Conservation (phyloP, 1,139 yeast species). For the Kodamaea derodonti region DNA sequence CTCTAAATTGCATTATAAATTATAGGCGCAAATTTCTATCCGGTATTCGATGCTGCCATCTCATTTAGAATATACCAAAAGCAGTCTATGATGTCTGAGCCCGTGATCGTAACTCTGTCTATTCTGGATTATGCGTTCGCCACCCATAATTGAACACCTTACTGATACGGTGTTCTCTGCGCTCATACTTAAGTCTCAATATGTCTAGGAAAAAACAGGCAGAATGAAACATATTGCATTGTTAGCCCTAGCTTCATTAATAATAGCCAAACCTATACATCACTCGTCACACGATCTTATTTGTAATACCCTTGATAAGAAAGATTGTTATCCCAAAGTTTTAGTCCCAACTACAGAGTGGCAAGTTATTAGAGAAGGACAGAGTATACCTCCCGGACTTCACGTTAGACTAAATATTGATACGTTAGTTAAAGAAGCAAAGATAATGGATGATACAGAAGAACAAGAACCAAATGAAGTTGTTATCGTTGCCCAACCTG, state of each 20-base stretch:
- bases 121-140: no score
- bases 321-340: conserved; percentile 58
- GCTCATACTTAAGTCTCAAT: no score
- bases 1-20: no score
- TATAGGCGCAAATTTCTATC: no score
- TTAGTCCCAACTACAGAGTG: conserved; percentile 65
- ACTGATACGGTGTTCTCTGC: no score
- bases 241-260: conserved; percentile 4
- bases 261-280: conserved; percentile 1
- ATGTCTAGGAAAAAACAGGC: no score
- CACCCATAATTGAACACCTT: no score
- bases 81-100: no score
- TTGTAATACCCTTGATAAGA: conserved; percentile 43
- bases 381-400: conserved; percentile 71
- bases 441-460: conserved; percentile 28
- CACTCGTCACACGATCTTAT: conserved; percentile 15
- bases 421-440: conserved; percentile 67
- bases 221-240: conserved; percentile 4
- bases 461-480: conserved; percentile 5
- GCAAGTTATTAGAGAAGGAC: conserved; percentile 66
- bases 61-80: no score
- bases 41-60: no score
- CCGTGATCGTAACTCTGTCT: no score
- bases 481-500: conserved; percentile 2
- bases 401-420: conserved; percentile 71